Percentiles rank a stretch among this genome's conserved stretches.
Conservation (phyloP, 176 grass and related monocot species). For the Lolium multiflorum region DNA sequence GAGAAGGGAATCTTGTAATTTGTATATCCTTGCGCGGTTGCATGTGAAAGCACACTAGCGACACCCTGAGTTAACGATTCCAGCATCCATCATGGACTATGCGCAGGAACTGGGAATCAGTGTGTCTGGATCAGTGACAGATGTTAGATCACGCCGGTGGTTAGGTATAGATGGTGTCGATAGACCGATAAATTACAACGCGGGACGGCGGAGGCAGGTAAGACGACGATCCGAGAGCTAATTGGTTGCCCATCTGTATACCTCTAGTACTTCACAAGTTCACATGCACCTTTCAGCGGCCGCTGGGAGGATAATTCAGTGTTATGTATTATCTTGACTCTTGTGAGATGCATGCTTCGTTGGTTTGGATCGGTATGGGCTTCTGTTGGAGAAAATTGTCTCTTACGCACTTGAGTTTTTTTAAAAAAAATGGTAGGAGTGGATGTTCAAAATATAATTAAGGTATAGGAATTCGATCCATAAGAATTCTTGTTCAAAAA, state of each 20-base stretch:
- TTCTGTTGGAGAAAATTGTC: no score
- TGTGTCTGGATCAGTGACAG: constrained; percentile 33
- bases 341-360: neutral
- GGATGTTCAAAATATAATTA: no score
- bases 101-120: neutral
- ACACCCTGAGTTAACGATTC: neutral
- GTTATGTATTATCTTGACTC: neutral
- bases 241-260: neutral
- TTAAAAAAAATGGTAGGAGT: no score
- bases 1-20: neutral
- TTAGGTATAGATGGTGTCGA: neutral
- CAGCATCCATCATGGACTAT: neutral
- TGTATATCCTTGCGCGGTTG: constrained; percentile 19
- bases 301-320: neutral
- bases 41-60: neutral
- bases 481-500: no score
- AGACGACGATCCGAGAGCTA: constrained; percentile 44
- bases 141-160: neutral
- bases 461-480: no score
- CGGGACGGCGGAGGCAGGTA: constrained; percentile 21
- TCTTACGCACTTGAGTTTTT: no score
- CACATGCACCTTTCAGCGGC: constrained; percentile 21
- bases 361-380: neutral
- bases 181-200: constrained; percentile 27
- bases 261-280: neutral